These are phyloP conservation scores for Alternaria infectoria DNA, from an alignment of 2,329 filamentous ascomycete genomes.

Conservation along the genomic window DNA sequence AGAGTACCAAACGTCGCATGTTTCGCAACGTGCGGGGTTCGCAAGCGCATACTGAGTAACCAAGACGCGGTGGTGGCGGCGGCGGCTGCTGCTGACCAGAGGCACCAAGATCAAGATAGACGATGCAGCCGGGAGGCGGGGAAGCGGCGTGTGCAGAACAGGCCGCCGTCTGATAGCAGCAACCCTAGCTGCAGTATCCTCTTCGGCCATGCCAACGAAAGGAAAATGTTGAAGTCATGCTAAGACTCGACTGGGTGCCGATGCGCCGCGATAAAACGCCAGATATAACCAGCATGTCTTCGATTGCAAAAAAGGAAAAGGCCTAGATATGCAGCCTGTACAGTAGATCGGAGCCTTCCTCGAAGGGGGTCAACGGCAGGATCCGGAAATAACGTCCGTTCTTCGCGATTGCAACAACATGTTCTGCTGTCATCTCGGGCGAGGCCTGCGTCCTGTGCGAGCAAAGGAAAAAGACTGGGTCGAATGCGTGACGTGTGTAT, in stretches of 20 bases:
- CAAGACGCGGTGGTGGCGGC: background rate
- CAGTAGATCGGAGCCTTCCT: conserved; percentile 7
- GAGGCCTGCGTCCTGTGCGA: background rate
- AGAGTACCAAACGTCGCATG: conserved; percentile 1
- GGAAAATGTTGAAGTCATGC: conserved; percentile 2
- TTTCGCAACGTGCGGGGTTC: conserved; percentile 10
- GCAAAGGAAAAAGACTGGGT: conserved; percentile 7
- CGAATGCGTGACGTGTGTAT: conserved; percentile 13
- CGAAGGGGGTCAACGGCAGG: background rate
- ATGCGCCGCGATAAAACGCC: conserved; percentile 10
- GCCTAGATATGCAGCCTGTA: background rate
- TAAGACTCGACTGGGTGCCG: conserved; percentile 5
- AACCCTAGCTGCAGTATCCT: background rate
- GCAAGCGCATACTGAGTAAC: conserved; percentile 4
- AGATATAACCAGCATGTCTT: conserved; percentile 3
- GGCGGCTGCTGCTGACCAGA: background rate
- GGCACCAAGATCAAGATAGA: background rate
- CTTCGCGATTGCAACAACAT: background rate
- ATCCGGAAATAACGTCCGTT: conserved; percentile 5
- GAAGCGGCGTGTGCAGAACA: conserved; percentile 9
- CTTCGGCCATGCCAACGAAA: background rate
- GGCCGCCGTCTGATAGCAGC: background rate
- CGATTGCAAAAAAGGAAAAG: conserved; percentile 2
- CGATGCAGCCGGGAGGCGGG: conserved; percentile 10
- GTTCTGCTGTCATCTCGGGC: background rate